A percentile compares a stretch with the other conserved stretches of the same genome.
Evolutionary conservation across 2,329 filamentous ascomycete species (phyloP).

Genomic region (Alternaria novae-zelandiae): DNA sequence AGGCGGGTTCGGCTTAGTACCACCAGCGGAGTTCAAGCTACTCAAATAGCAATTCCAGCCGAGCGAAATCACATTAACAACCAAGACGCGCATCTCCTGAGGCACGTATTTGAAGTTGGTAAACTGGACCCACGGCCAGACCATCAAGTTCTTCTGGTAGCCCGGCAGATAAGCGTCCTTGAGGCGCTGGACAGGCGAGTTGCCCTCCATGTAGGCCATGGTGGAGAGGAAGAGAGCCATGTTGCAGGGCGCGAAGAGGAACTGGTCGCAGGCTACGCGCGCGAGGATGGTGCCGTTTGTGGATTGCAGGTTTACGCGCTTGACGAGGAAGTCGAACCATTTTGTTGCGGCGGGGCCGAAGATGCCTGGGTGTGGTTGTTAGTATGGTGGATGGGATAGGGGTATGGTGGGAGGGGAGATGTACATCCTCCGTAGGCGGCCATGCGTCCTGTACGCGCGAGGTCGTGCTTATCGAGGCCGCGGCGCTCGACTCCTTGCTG

Average conservation of each 20-base stretch:
- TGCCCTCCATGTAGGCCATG: conserved; percentile 83
- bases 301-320: conserved; percentile 68
- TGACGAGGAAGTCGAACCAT: conserved; percentile 83
- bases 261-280: conserved; percentile 79
- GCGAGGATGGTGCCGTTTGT: conserved; percentile 74
- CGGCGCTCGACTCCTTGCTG: conserved; percentile 89
- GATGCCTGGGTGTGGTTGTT: conserved; percentile 59
- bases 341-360: conserved; percentile 88
- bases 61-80: conserved; percentile 82
- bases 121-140: conserved; percentile 86
- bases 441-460: conserved; percentile 77
- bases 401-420: conserved; percentile 35
- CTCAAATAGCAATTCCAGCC: conserved; percentile 54
- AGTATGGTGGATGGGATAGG: not conserved
- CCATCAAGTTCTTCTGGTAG: conserved; percentile 81
- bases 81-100: conserved; percentile 79
- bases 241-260: conserved; percentile 82
- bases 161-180: conserved; percentile 72
- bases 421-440: conserved; percentile 77
- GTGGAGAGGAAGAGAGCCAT: conserved; percentile 79
- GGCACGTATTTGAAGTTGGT: conserved; percentile 89
- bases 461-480: conserved; percentile 75
- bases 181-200: conserved; percentile 70
- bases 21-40: conserved; percentile 45
- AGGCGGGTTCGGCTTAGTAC: conserved; percentile 15